Conservation (phyloP, 768 basidiomycete species). For the Gymnopilus junonius region DNA sequence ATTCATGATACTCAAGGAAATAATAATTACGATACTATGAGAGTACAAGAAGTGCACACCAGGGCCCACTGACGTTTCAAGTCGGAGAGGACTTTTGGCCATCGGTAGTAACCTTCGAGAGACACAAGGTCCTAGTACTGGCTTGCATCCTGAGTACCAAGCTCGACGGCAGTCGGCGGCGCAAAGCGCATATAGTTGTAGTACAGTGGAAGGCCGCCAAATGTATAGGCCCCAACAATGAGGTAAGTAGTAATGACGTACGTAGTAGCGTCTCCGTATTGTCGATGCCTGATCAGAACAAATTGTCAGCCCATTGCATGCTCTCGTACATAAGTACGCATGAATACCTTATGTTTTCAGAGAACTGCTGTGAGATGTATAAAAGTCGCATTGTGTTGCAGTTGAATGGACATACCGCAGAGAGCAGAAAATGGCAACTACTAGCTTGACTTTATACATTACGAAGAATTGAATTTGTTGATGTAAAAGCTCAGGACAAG, state of each 20-base stretch:
- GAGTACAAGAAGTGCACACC: not conserved
- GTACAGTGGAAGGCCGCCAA: not conserved
- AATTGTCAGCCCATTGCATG: too few relatives aligned
- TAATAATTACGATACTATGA: not conserved
- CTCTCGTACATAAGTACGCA: too few relatives aligned
- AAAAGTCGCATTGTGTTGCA: too few relatives aligned
- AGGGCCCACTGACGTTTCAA: not conserved
- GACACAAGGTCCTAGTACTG: not conserved
- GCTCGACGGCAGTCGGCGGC: not conserved
- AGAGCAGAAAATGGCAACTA: not conserved
- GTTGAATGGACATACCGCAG: too few relatives aligned
- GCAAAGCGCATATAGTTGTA: not conserved
- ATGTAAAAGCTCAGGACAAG: too few relatives aligned
- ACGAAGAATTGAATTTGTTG: too few relatives aligned
- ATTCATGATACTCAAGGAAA: not conserved
- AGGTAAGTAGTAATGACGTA: not conserved
- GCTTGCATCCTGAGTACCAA: not conserved
- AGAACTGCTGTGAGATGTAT: too few relatives aligned
- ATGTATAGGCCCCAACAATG: not conserved
- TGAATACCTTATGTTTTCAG: too few relatives aligned
- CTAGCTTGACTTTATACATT: too few relatives aligned
- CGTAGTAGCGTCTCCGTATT: not conserved
- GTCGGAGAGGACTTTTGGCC: not conserved
- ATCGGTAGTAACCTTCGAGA: not conserved
- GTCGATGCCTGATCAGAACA: not conserved